Base-by-base conservation (phyloP, 768 basidiomycete species). In the Lentinula raphanica region DNA sequence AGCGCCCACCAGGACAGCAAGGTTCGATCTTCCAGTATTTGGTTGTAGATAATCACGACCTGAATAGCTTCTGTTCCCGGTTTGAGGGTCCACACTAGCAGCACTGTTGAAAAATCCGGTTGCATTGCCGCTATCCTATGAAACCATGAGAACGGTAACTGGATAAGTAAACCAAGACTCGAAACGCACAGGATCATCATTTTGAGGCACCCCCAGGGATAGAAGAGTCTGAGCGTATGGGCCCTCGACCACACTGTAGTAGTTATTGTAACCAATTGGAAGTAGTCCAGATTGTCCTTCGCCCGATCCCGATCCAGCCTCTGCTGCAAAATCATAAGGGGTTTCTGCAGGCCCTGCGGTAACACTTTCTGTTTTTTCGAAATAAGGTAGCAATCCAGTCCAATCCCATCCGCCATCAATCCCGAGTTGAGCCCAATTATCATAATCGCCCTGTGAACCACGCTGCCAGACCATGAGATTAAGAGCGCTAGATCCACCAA, bases 1-100 rank as follows among this genome's bases (percentile, higher is more conserved):
- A 8, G 74, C 70, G 0, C 49, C 55, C 1, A 63, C 56, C 12
- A 75, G 63, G 3, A 74, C 71, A 1, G 31, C 58, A 25, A 72
- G 58, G 58, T 71, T 72, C 0, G 58, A 35, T 2, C 68, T 60
- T 29, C 31, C 35, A 9, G 17, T 8, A 28, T 58, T 51, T n/a
- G 58, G 53, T 15, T 23, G 21, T 12, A 42, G 54, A 35, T 59
- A 59, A 17, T 32, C n/a, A 17, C 21, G 27, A 27, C 54, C 53
- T 42, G 58, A 25, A 39, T 59, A 55, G 7, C 23, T 39, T 12
- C 58, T 54, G n/a, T 40, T 59, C 19, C 58, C 58, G 0, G 36
- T 54, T 11, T 12, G 15, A 27, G 38, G n/a, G 29, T 40, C 53
- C 8, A 59, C 58, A 38, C 13, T 28, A 27, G n/a, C 39, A 21